phyloP scores from a whole-genome alignment of 108 stramenopile species.

The Epipyxis sp. region DNA sequence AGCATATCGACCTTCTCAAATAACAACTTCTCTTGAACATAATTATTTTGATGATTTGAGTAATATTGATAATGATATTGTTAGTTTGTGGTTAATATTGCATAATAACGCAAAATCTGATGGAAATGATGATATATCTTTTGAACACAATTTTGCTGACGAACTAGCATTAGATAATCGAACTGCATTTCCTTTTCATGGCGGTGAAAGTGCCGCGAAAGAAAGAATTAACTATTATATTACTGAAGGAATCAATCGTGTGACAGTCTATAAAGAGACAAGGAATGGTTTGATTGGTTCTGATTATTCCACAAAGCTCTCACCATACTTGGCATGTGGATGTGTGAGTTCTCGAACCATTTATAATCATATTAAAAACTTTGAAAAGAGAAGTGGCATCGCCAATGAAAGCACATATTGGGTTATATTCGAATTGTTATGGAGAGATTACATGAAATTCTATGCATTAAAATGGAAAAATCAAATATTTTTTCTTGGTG shows the following conservation, averaged over 20 bases:
- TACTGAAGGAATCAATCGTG: slow-evolving; percentile 57
- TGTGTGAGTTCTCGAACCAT: slow-evolving; percentile 80
- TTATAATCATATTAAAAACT: slow-evolving; percentile 68
- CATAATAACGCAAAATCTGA: too few species aligned
- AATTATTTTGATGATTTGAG: too few species aligned
- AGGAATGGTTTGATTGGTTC: slow-evolving; percentile 93
- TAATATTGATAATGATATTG: too few species aligned
- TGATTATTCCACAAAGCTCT: slow-evolving; percentile 87
- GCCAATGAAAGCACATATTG: slow-evolving; percentile 93
- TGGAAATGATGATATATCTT: too few species aligned
- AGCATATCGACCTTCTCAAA: too few species aligned
- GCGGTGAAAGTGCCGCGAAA: too few species aligned
- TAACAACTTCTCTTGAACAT: too few species aligned
- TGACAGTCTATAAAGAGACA: slow-evolving; percentile 83
- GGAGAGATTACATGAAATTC: slow-evolving; percentile 93
- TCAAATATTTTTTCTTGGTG: slow-evolving; percentile 70
- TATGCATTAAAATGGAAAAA: slow-evolving; percentile 80
- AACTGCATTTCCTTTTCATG: too few species aligned
- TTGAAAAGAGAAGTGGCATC: slow-evolving; percentile 72
- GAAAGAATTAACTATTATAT: too few species aligned
- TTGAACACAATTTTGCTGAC: too few species aligned
- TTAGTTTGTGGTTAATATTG: too few species aligned
- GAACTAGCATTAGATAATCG: too few species aligned
- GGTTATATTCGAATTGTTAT: slow-evolving; percentile 89
- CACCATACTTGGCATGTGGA: slow-evolving; percentile 91